A percentile compares a stretch with the other conserved stretches of the same genome.
Conservation (phyloP, 1,139 yeast species). For the Candida glucosophila region DNA sequence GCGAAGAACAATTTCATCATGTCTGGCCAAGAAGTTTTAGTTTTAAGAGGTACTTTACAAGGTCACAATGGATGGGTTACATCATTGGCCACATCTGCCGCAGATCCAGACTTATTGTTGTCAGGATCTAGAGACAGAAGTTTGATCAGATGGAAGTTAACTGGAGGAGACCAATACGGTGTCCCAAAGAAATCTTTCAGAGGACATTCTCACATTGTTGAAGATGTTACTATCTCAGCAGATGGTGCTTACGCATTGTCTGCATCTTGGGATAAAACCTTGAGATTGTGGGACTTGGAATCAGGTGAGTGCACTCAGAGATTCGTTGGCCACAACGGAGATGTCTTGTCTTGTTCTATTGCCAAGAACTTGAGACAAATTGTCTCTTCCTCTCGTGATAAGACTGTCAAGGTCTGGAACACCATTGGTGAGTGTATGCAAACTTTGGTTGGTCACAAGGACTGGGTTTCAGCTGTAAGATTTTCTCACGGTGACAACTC, state of each 20-base stretch:
- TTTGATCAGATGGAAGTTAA: constrained; percentile 96
- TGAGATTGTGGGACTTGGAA: constrained; percentile 97
- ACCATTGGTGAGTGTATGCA: constrained; percentile 97
- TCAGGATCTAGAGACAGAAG: constrained; percentile 99
- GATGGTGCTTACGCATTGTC: constrained; percentile 98
- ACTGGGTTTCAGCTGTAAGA: constrained; percentile 99
- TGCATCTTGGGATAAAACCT: constrained; percentile 99
- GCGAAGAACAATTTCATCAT: constrained; percentile 18
- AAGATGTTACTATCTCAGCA: constrained; percentile 96
- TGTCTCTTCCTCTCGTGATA: constrained; percentile 98
- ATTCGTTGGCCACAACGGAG: constrained; percentile 97
- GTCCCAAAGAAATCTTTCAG: constrained; percentile 94
- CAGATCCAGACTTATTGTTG: constrained; percentile 96
- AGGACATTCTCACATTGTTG: constrained; percentile 99
- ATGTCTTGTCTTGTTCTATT: constrained; percentile 94
- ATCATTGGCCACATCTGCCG: constrained; percentile 95
- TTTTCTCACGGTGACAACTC: constrained; percentile 75
- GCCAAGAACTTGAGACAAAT: constrained; percentile 97
- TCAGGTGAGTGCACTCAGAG: constrained; percentile 93
- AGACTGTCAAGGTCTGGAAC: constrained; percentile 99
- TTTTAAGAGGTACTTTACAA: constrained; percentile 98
- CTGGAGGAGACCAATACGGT: constrained; percentile 96
- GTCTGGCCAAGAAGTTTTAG: constrained; percentile 89
- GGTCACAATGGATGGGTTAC: constrained; percentile 91
- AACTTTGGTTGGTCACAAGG: constrained; percentile 92